A percentile compares a stretch with the other conserved stretches of the same genome.
Conservation (phyloP, 1,139 yeast genomes). For the Geotrichum cucujoidarum region DNA sequence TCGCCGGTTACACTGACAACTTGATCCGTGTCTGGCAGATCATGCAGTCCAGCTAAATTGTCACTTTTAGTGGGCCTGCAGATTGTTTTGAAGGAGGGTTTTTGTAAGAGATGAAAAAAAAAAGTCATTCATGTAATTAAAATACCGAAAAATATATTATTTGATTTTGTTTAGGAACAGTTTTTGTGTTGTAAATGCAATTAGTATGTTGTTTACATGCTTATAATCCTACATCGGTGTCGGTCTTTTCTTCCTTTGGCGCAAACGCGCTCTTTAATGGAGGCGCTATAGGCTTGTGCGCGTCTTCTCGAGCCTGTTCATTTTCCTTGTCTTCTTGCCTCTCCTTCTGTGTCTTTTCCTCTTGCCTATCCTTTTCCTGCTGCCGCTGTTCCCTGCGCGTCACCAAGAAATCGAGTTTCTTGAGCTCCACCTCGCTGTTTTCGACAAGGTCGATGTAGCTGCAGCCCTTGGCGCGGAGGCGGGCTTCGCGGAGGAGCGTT, state of each 20-base stretch:
- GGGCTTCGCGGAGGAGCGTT: conserved; percentile 60
- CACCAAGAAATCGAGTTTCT: conserved; percentile 40
- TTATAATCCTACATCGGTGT: too few species aligned
- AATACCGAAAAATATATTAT: neutral
- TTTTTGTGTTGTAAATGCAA: too few species aligned
- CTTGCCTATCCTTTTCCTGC: neutral
- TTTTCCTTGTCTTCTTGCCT: conserved; percentile 1
- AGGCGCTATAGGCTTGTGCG: neutral
- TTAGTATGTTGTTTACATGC: too few species aligned
- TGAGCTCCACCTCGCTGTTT: conserved; percentile 63
- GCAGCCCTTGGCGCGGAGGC: conserved; percentile 64
- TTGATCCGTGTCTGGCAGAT: conserved; percentile 99
- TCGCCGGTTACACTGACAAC: conserved; percentile 99
- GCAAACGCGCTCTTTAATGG: too few species aligned
- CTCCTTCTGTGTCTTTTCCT: neutral
- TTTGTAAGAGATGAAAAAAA: too few species aligned
- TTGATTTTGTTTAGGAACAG: too few species aligned
- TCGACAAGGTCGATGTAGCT: conserved; percentile 58
- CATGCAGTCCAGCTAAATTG: conserved; percentile 71
- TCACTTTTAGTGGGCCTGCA: too few species aligned
- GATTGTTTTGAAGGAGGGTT: too few species aligned
- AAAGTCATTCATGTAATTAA: too few species aligned
- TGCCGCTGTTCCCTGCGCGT: neutral
- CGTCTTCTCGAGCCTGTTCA: neutral
- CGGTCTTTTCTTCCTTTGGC: too few species aligned